Evolutionary conservation across 1,284 basidiomycete genomes (phyloP), one percentile per base, ranked within the genome.

Genomic region (Microbotryomycetes sp.): DNA sequence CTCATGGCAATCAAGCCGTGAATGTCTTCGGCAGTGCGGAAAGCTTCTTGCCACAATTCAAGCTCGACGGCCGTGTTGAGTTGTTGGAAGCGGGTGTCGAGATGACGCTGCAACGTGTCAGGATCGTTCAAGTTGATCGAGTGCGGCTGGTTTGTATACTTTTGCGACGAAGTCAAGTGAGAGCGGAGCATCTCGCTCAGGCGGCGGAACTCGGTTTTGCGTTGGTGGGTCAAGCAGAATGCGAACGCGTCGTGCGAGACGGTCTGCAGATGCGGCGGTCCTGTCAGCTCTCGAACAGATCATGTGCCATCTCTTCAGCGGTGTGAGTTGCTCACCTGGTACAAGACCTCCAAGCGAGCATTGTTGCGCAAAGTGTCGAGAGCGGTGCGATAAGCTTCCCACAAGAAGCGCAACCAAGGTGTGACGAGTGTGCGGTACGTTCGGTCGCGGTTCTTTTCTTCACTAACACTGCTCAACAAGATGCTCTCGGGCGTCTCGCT

Each of bases 1-100:
- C 74, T 76, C 83, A 92, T 86, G 28, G 86, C 90, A 70, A 98
- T 84, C 52, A 99, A 83, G 73, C 92, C 93, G 80, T 98, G 94
- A 48, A 98, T 90, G 76, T 99, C 96, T 77, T 98, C 94, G 64
- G 97, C 91, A 50, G 91, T 92, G 64, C 96, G 88, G 84, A 97
- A 99, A 4, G 92, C 94, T 77, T 98, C 94, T 76, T 97, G 94
- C 96, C 94, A 99, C 53, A 98, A 83, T 79, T 99, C 96, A 67
- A 99, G 86, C 77, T 97, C 92, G 67, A 97, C 93, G 7, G 93
- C 93, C n/a, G 91, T 88, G 75, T 94, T 92, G 68, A 99, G 86
- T 80, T 98, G 94, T 36, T 92, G 88, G 76, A 98, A 97, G 63
- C 96, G 91, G 22, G 92, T 97, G 77, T 98, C 96, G 64, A 99